Percentiles rank a stretch among this genome's conserved stretches.
These are phyloP conservation scores for Larix sibirica DNA, from an alignment of 83 land plant species.

Conservation along the genomic window DNA sequence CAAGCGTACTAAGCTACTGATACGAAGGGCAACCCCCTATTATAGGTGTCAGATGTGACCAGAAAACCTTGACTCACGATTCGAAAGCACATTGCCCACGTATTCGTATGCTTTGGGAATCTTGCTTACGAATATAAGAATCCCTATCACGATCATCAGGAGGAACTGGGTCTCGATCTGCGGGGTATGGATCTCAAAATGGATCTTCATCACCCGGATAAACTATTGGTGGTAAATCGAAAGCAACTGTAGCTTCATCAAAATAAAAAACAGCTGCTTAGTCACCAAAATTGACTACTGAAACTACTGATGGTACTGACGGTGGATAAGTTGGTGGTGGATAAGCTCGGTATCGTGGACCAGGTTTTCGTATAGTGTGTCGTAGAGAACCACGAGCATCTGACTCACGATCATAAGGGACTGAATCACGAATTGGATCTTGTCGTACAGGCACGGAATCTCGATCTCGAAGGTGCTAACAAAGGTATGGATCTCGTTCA, in stretches of 20 bases:
- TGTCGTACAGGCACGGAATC: background rate
- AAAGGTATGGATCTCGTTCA: background rate
- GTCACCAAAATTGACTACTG: background rate
- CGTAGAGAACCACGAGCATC: background rate
- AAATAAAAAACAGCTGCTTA: background rate
- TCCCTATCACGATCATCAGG: no score
- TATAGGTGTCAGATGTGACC: no score
- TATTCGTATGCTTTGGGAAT: no score
- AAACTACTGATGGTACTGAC: background rate
- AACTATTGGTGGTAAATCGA: background rate
- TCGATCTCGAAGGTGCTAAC: background rate
- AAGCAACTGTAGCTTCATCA: background rate
- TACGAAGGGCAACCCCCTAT: no score
- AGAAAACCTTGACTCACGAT: no score
- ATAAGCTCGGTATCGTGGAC: background rate
- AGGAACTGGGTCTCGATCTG: no score
- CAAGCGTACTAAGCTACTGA: no score
- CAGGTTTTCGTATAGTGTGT: background rate
- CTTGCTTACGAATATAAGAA: no score
- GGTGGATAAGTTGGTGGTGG: constrained; percentile 1
- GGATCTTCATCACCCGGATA: no score
- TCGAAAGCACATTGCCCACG: no score
- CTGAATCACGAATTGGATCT: constrained; percentile 4
- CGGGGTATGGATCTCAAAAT: no score
- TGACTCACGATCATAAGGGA: background rate